Conservation (phyloP, 768 basidiomycete species). For the Phaeotremella fagi region DNA sequence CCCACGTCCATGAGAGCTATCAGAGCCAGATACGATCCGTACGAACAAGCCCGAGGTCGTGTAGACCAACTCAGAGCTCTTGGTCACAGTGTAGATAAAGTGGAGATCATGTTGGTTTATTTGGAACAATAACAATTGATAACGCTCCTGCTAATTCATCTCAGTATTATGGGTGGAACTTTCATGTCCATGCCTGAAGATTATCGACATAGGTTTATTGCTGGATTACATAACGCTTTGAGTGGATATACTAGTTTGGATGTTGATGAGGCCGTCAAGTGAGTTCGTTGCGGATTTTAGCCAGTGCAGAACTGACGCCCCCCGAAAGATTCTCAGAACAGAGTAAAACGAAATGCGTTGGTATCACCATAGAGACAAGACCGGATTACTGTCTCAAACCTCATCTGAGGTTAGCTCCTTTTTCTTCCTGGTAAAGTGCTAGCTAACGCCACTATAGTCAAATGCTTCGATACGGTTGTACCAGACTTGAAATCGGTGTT, state of each 20-base stretch:
- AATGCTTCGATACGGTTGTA: constrained; percentile 99
- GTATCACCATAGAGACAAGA: constrained; percentile 97
- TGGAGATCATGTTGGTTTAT: constrained; percentile 51
- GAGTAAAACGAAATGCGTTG: constrained; percentile 96
- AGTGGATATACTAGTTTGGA: constrained; percentile 90
- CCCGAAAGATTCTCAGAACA: constrained; percentile 79
- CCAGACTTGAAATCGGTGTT: constrained; percentile 94
- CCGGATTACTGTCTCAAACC: constrained; percentile 97
- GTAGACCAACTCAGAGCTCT: constrained; percentile 92
- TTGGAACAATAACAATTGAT: too few relatives aligned
- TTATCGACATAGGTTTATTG: constrained; percentile 86
- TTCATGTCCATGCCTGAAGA: constrained; percentile 99
- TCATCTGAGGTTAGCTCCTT: constrained; percentile 68
- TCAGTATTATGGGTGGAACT: constrained; percentile 95
- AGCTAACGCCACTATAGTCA: constrained; percentile 56
- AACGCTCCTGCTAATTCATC: not conserved
- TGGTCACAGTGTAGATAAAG: constrained; percentile 98
- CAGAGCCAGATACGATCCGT: constrained; percentile 91
- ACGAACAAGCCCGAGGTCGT: constrained; percentile 90
- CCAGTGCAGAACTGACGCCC: not conserved
- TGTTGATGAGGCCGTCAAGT: constrained; percentile 93
- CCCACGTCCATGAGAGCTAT: constrained; percentile 99
- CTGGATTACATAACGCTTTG: constrained; percentile 92
- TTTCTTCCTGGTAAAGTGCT: not conserved
- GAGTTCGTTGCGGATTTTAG: constrained; percentile 14